Percentiles rank a stretch among this genome's conserved stretches.
Conservation (phyloP, 2,329 filamentous ascomycete genomes). For the Aurifilum marmelostoma region DNA sequence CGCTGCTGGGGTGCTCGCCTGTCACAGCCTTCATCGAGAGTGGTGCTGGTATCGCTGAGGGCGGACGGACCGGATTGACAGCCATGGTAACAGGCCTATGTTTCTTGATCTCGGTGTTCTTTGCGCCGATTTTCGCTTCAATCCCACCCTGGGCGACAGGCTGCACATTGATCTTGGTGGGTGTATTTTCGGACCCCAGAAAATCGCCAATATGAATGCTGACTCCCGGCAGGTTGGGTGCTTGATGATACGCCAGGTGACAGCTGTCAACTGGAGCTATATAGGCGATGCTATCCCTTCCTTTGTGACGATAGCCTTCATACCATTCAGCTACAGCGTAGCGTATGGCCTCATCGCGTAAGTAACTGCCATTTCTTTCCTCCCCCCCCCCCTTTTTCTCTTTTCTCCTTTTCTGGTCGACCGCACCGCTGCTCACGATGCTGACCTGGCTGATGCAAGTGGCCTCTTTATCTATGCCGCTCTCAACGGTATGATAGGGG, state of each 20-base stretch:
- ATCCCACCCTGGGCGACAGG: slow-evolving; percentile 90
- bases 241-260: slow-evolving; percentile 77
- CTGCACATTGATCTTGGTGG: slow-evolving; percentile 74
- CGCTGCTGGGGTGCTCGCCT: slow-evolving; percentile 76
- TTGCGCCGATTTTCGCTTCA: slow-evolving; percentile 86
- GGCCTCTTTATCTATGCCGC: slow-evolving; percentile 58
- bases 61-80: slow-evolving; percentile 83
- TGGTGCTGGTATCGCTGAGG: slow-evolving; percentile 88
- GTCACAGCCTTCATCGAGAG: slow-evolving; percentile 88
- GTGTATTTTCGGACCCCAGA: slow-evolving; percentile 22
- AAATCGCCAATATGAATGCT: neutral
- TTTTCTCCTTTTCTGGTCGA: too few species aligned
- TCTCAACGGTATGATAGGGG: slow-evolving; percentile 52
- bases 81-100: slow-evolving; percentile 77
- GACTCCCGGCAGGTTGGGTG: slow-evolving; percentile 58
- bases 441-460: slow-evolving; percentile 39
- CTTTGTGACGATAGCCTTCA: slow-evolving; percentile 74
- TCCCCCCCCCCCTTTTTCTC: too few species aligned
- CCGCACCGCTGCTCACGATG: neutral
- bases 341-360: slow-evolving; percentile 76
- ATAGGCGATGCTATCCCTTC: slow-evolving; percentile 76
- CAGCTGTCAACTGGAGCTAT: slow-evolving; percentile 76
- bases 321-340: slow-evolving; percentile 79
- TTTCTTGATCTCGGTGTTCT: slow-evolving; percentile 88
- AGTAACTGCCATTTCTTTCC: too few species aligned